Base-by-base conservation (phyloP, 352 stramenopile species). In the Globisporangium takayamanum region DNA sequence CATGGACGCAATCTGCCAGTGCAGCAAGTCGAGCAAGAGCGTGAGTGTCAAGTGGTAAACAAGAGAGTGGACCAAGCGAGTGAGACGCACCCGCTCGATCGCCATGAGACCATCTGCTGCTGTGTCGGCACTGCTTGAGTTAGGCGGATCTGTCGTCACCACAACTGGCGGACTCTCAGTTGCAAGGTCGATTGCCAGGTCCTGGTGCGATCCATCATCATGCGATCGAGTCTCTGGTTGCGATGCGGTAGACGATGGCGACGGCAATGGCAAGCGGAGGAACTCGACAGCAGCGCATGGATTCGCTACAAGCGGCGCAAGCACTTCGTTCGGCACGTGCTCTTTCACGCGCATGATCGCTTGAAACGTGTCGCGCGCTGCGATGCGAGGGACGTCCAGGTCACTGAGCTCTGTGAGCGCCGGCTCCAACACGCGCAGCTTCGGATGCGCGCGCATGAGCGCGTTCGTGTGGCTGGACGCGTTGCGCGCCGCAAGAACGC, bases 291-390 rank as follows among this genome's bases (percentile, higher is more conserved):
- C 74, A 16, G 66, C 66, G 10, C 63, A 54, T 3, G 80, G 68
- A 53, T 88, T 75, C 45, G 80, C 70, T 18, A 78, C 84, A 8
- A 89, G 52, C 47, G 70, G 55, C 10, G 64, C 62, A 25, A 89
- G 48, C 30, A 58, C 57, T 4, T 77, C 49, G 0, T 66, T 57
- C 26, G 74, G 60, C 11, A 84, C 74, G 0, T 66, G 44, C 39
- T 88, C 72, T 42, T 82, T 87, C 3, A 88, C 49, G 33, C 78
- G 30, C 57, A 84, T 55, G 41, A 88, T 46, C 7, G 80, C 76
- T 16, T 78, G 63, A 22, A 90, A 84, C 20, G 66, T 65, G 47
- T 81, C 73, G 0, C 2, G 60, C 3, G 56, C 57, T 14, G 69
- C 69, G 6, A 71, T 15, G 0, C 42, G 39, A 28, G 49, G 37